Evolutionary conservation across 1,284 basidiomycete species (phyloP).

Genomic region (Cutaneotrichosporon sp.): DNA sequence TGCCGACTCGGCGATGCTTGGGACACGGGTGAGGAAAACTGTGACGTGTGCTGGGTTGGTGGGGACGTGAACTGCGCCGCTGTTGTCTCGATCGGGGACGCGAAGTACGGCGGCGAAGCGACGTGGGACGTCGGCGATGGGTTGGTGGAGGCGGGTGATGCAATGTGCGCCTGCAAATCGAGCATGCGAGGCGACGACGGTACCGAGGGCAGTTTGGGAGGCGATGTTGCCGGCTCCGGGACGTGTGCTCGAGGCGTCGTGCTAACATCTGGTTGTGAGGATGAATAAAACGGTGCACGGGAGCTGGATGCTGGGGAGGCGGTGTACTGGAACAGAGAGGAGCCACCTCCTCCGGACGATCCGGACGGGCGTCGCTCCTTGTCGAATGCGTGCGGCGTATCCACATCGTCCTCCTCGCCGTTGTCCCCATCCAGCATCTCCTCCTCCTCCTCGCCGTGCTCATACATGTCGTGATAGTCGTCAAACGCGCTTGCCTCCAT

Average conservation of each 20-base stretch:
- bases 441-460: constrained; percentile 30
- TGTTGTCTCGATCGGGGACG: not conserved
- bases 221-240: not conserved
- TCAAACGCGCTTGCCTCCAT: constrained; percentile 1
- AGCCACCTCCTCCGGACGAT: constrained; percentile 7
- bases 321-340: constrained; percentile 29
- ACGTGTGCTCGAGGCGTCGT: not conserved
- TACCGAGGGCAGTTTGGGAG: not conserved
- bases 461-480: constrained; percentile 15
- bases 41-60: not conserved
- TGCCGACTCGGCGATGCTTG: not conserved
- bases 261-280: not conserved
- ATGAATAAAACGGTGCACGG: not conserved
- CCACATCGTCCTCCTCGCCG: constrained; percentile 1
- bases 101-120: not conserved
- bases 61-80: not conserved
- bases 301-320: constrained; percentile 26
- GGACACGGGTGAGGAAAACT: not conserved
- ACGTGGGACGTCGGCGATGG: not conserved
- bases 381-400: not conserved
- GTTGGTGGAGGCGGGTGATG: not conserved
- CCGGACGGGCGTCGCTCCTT: constrained; percentile 7
- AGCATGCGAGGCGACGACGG: not conserved
- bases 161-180: not conserved
- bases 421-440: constrained; percentile 26